Evolutionary conservation across 108 stramenopile species (phyloP).

Genomic region (Bacterosira constricta): DNA sequence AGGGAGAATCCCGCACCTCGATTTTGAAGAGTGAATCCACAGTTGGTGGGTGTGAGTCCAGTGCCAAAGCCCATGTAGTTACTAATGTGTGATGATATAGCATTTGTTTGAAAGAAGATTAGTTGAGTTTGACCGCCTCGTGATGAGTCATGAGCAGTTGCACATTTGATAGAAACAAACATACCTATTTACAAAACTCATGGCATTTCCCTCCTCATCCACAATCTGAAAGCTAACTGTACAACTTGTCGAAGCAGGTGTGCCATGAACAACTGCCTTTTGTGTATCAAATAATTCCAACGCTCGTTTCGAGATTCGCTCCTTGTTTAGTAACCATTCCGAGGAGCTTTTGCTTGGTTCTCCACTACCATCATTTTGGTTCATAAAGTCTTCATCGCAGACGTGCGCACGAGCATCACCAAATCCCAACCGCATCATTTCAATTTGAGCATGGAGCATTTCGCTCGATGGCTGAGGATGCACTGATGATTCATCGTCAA

Average conservation of each 20-base stretch:
- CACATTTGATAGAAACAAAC: background rate
- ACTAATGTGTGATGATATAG: too few relatives aligned
- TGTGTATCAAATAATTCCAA: constrained; percentile 56
- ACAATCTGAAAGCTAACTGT: constrained; percentile 95
- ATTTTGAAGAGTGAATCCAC: constrained; percentile 97
- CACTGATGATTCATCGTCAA: background rate
- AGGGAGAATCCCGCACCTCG: constrained; percentile 90
- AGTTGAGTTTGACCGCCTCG: too few relatives aligned
- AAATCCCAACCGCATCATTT: constrained; percentile 94
- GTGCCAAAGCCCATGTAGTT: constrained; percentile 97
- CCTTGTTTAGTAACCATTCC: constrained; percentile 53
- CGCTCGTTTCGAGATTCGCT: constrained; percentile 64
- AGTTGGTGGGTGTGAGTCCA: constrained; percentile 89
- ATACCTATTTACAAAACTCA: constrained; percentile 90
- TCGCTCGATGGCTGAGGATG: constrained; percentile 61
- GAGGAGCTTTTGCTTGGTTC: constrained; percentile 8
- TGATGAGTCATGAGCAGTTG: too few relatives aligned
- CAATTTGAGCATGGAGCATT: constrained; percentile 76
- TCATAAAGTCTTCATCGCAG: constrained; percentile 67
- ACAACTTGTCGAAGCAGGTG: constrained; percentile 65
- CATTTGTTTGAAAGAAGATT: too few relatives aligned
- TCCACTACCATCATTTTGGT: constrained; percentile 41
- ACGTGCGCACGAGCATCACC: constrained; percentile 81
- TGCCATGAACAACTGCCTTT: constrained; percentile 60
- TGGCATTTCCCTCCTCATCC: constrained; percentile 90